Base-by-base conservation (phyloP, 805 yeast species). In the Jamesozyma lodderae region DNA sequence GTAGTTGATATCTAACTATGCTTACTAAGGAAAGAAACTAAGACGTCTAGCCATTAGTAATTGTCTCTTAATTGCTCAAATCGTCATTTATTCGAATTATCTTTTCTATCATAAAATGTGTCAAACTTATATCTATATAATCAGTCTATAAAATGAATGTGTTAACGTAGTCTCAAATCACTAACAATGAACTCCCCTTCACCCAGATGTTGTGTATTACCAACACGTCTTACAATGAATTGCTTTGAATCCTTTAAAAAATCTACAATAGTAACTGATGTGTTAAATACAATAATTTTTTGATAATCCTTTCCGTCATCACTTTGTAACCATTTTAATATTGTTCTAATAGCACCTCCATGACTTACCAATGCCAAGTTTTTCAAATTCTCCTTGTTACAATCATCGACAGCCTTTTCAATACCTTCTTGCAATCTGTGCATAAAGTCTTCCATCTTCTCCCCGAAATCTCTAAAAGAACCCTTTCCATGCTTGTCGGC, bases 331-430 rank as follows among this genome's bases (percentile, higher is more conserved):
- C 77, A 67, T 42, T 71, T 70, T 28, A 74, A 53, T 26, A 79
- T 68, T 21, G 76, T 71, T 33, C 84, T 72, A 14, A 85, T 77
- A 1, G 81, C 81, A 7, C 94, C 94, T 16, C 95, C 95, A 55
- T 85, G 95, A 11, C 86, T 75, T 40, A 85, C 74, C 16, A 83
- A 42, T 11, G 78, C 63, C 2, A 81, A 69, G 48, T 81, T 82
- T 35, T 59, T 60, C 6, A 41, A 43, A 1, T 41, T 53, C 18
- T 58, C 57, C 1, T 60, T 51, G 0, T 46, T 47, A 3, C 56
- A 48, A 20, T 62, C 63, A 8, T 64, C 60, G 3, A 76, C 53
- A 0, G 73, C 59, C 1, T 42, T 36, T 17, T 65, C 57, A 65
- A 81, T 70, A 35, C 69, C 75, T 4, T 48, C 38, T 7, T 61